Conservation (phyloP, 228 moss, liverwort and hornwort genomes). For the Sphagnum fallax region DNA sequence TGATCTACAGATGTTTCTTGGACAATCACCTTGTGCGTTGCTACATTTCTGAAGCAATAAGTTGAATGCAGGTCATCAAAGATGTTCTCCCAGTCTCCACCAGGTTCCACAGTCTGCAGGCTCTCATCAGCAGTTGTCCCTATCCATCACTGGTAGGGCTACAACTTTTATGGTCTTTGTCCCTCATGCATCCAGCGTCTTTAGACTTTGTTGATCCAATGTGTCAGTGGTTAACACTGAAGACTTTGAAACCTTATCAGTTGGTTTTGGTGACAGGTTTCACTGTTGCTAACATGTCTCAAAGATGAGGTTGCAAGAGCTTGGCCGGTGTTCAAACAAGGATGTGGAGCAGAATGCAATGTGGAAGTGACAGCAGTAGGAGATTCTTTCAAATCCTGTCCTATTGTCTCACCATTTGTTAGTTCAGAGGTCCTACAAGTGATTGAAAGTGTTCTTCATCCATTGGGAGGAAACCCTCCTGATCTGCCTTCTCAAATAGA, state of each 20-base stretch:
- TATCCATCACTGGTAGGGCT: slow-evolving; percentile 9
- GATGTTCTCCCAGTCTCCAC: slow-evolving; percentile 7
- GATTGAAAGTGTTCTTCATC: slow-evolving; percentile 31
- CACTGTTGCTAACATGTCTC: slow-evolving; percentile 36
- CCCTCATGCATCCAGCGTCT: neutral
- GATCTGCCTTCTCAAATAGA: slow-evolving; percentile 39
- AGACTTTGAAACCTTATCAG: neutral
- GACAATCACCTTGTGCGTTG: too few relatives aligned
- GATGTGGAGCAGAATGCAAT: slow-evolving; percentile 10
- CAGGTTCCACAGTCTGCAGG: slow-evolving; percentile 9
- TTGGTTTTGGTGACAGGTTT: slow-evolving; percentile 31
- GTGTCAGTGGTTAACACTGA: neutral
- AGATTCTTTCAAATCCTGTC: slow-evolving; percentile 7
- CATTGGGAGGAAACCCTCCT: slow-evolving; percentile 21
- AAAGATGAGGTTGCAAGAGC: slow-evolving; percentile 49
- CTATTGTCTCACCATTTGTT: slow-evolving; percentile 36
- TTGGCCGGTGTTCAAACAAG: slow-evolving; percentile 28
- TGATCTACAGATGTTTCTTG: too few relatives aligned
- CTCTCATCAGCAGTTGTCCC: slow-evolving; percentile 4
- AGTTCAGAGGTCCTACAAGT: slow-evolving; percentile 33
- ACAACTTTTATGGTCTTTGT: neutral
- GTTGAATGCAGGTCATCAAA: slow-evolving; percentile 10
- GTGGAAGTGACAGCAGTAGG: neutral
- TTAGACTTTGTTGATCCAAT: neutral
- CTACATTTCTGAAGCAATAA: too few relatives aligned